Evolutionary conservation across 2,329 filamentous ascomycete species (phyloP).

Genomic region (Fusarium sp.): DNA sequence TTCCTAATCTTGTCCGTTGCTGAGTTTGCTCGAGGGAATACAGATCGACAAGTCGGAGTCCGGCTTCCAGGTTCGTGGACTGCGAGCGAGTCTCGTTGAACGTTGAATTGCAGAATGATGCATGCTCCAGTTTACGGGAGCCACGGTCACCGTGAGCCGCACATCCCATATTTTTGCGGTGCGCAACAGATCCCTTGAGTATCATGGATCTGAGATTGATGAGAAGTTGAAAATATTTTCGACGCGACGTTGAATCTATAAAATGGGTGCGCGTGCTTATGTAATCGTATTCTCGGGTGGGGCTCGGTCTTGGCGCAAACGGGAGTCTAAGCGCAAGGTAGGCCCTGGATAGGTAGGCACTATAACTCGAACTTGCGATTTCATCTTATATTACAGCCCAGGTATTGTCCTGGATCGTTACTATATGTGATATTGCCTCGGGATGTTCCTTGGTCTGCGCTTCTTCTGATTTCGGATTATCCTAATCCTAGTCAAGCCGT

Average conservation of each 20-base stretch:
- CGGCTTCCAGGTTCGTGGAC: conserved; percentile 7
- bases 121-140: neutral
- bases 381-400: neutral
- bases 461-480: neutral
- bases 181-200: neutral
- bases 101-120: conserved; percentile 7
- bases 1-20: conserved; percentile 25
- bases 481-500: neutral
- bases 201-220: neutral
- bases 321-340: neutral
- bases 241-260: conserved; percentile 15
- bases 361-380: neutral
- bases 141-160: neutral
- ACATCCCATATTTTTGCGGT: neutral
- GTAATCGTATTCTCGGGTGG: conserved; percentile 22
- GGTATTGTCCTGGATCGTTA: neutral
- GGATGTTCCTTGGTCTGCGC: neutral
- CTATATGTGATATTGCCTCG: neutral
- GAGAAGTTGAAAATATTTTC: conserved; percentile 27
- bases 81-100: neutral
- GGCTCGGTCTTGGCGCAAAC: neutral
- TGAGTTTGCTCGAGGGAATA: conserved; percentile 4
- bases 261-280: conserved; percentile 27
- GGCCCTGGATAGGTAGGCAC: neutral
- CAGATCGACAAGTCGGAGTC: neutral